phyloP scores from a whole-genome alignment of 257 asterid genomes.

The Handroanthus guayacan region DNA sequence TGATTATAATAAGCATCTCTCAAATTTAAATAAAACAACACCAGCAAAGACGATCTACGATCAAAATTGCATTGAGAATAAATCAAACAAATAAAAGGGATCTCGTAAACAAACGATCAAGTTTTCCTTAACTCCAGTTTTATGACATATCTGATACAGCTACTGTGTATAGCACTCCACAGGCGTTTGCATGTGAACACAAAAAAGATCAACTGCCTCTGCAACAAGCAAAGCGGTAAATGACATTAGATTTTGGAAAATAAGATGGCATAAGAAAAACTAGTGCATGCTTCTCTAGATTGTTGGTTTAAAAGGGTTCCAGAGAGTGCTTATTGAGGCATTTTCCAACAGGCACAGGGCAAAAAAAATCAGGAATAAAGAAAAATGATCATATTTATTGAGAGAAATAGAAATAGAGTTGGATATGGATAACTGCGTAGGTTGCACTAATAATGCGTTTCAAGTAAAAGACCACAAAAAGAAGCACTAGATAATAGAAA shows the following conservation, averaged over 20 bases:
- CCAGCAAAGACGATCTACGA: not conserved
- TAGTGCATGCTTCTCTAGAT: not conserved
- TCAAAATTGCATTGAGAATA: conserved; percentile 10
- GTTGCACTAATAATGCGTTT: not conserved
- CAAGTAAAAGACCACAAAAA: not conserved
- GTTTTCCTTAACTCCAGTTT: conserved; percentile 7
- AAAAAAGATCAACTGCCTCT: conserved; percentile 21
- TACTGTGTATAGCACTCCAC: conserved; percentile 24
- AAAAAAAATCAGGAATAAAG: not conserved
- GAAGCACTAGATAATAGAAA: not conserved
- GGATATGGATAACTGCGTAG: not conserved
- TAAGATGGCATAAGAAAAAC: not conserved
- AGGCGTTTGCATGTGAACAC: not conserved
- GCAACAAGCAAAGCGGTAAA: conserved; percentile 25
- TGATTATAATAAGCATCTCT: not conserved
- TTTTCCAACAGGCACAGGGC: not conserved
- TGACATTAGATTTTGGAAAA: conserved; percentile 3
- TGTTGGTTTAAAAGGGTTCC: not conserved
- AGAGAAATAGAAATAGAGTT: not conserved
- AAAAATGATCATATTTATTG: not conserved
- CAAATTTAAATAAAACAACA: not conserved
- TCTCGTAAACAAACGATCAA: not conserved
- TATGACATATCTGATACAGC: conserved; percentile 23
- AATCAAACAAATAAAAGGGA: not conserved
- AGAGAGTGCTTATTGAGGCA: not conserved